These are phyloP conservation scores for Solanum sejunctum DNA, from an alignment of 257 asterid genomes.

Conservation along the genomic window DNA sequence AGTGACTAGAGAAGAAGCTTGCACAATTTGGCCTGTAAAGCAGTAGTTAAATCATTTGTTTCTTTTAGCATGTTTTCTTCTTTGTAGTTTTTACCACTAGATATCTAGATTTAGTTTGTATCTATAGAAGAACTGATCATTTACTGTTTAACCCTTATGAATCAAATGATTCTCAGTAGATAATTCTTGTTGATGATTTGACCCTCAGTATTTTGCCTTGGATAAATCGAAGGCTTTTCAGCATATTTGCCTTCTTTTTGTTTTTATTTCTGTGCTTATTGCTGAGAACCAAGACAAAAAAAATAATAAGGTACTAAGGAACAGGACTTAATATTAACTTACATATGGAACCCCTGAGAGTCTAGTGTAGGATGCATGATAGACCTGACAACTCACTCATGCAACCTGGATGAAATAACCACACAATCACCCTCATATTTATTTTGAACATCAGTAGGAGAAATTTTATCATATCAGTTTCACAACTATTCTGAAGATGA, in stretches of 20 bases:
- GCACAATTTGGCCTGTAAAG: neutral
- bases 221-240: neutral
- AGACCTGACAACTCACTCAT: constrained; percentile 4
- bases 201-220: neutral
- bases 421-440: constrained; percentile 7
- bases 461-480: too few relatives aligned
- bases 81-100: neutral
- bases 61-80: neutral
- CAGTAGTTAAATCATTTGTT: neutral
- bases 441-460: neutral
- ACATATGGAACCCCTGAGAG: neutral
- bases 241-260: neutral
- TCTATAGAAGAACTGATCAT: neutral
- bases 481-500: neutral
- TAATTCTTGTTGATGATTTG: neutral
- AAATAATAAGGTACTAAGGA: neutral
- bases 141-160: neutral
- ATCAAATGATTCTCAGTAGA: neutral
- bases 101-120: neutral
- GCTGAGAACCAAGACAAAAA: neutral
- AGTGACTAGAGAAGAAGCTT: neutral
- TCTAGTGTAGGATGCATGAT: neutral
- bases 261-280: neutral
- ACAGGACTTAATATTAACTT: neutral
- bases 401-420: constrained; percentile 17